These are phyloP conservation scores for Trichoderma reesei DNA, from an alignment of 495 filamentous ascomycete species.

Conservation along the genomic window DNA sequence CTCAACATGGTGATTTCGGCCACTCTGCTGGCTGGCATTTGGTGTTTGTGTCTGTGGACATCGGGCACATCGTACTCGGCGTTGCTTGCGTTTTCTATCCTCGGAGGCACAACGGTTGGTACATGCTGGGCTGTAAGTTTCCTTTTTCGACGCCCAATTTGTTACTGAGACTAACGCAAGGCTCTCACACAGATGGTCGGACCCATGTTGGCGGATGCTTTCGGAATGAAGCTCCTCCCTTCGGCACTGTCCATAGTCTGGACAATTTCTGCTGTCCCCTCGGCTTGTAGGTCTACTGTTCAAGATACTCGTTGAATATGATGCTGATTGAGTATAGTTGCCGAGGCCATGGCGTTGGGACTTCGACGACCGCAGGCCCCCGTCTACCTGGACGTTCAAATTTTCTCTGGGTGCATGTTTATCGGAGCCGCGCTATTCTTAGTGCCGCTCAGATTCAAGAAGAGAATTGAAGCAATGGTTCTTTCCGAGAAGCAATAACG, in stretches of 20 bases:
- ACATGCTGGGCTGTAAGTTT: conserved; percentile 1
- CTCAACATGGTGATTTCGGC: not conserved
- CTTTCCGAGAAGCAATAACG: not conserved
- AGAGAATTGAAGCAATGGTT: not conserved
- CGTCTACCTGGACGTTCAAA: not conserved
- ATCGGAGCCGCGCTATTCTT: not conserved
- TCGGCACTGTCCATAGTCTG: not conserved
- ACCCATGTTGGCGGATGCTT: not conserved
- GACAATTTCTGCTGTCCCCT: not conserved
- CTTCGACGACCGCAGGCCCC: not conserved
- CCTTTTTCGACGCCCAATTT: not conserved
- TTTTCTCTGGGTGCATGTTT: not conserved
- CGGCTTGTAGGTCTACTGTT: not conserved
- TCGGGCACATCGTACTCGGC: not conserved
- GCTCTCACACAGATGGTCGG: not conserved
- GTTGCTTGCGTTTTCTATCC: conserved; percentile 4
- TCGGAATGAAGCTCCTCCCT: conserved; percentile 2
- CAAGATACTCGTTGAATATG: not conserved
- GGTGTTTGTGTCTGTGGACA: conserved; percentile 2
- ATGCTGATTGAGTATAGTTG: not conserved
- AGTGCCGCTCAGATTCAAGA: not conserved
- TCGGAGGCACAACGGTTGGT: not conserved
- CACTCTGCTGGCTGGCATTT: not conserved
- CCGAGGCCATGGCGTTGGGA: not conserved
- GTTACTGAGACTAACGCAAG: not conserved